Evolutionary conservation across 108 stramenopile genomes (phyloP).

Genomic region (Skeletonema potamos): DNA sequence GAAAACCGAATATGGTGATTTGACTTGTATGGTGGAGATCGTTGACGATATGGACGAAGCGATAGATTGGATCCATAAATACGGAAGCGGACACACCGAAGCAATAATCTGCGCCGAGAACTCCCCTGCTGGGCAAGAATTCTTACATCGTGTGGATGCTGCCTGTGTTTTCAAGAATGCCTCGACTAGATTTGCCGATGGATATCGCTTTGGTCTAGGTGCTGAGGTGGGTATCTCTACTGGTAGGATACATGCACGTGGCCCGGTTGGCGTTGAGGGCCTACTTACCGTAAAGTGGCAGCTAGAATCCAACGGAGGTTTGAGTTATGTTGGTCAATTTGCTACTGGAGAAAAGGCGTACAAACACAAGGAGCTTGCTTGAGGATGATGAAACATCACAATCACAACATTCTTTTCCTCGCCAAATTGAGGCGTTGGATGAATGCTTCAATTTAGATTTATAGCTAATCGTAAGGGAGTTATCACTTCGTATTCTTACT

Average conservation of each 20-base stretch:
- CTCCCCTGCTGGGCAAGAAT: conserved; percentile 75
- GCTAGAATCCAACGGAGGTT: conserved; percentile 57
- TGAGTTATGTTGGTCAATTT: conserved; percentile 6
- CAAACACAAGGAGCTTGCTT: conserved; percentile 41
- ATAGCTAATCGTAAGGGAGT: neutral
- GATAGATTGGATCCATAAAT: conserved; percentile 92
- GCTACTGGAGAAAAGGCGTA: conserved; percentile 33
- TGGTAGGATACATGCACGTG: conserved; percentile 95
- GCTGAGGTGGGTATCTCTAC: conserved; percentile 99
- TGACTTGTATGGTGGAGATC: conserved; percentile 92
- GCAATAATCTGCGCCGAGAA: conserved; percentile 91
- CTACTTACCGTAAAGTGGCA: conserved; percentile 97
- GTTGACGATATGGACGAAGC: conserved; percentile 91
- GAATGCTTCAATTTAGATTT: neutral
- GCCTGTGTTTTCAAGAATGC: conserved; percentile 99
- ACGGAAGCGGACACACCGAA: conserved; percentile 97
- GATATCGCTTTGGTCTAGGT: conserved; percentile 97
- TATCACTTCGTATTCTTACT: neutral
- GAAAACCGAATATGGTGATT: conserved; percentile 93
- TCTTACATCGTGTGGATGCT: conserved; percentile 88
- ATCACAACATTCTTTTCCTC: neutral
- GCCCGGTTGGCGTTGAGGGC: conserved; percentile 98
- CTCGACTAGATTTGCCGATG: conserved; percentile 97
- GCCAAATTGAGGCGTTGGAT: neutral
- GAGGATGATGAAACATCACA: neutral